Conservation (phyloP, 2,329 filamentous ascomycete species). For the Xylariaceae sp. region DNA sequence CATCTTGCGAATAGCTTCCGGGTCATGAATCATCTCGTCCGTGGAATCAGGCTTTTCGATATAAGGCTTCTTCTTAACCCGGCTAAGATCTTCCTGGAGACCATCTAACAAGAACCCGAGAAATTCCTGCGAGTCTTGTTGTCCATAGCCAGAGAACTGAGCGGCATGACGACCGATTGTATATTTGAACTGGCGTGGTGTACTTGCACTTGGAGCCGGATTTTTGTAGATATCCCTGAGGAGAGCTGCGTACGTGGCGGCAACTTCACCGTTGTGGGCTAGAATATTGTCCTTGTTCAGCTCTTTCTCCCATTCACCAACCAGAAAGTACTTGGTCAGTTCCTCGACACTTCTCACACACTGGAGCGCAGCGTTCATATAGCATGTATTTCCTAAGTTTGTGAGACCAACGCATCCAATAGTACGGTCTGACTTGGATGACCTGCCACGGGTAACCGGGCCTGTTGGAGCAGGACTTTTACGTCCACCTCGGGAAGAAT, state of each 20-base stretch:
- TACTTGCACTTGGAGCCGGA: constrained; percentile 62
- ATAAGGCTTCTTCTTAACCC: constrained; percentile 93
- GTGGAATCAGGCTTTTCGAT: constrained; percentile 97
- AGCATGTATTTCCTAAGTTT: constrained; percentile 96
- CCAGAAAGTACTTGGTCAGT: constrained; percentile 85
- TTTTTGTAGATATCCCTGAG: constrained; percentile 77
- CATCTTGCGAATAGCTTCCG: constrained; percentile 75
- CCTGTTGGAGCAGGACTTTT: constrained; percentile 64
- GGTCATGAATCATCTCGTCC: constrained; percentile 88
- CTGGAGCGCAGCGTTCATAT: constrained; percentile 97
- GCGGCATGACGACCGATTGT: constrained; percentile 78
- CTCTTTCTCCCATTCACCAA: constrained; percentile 70
- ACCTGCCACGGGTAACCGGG: constrained; percentile 67
- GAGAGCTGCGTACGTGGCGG: constrained; percentile 76
- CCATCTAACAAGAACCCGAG: constrained; percentile 92
- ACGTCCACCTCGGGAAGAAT: constrained; percentile 58
- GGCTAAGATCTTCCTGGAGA: constrained; percentile 90
- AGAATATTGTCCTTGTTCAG: constrained; percentile 84
- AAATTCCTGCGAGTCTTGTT: constrained; percentile 98
- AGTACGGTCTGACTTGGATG: constrained; percentile 65
- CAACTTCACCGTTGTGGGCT: constrained; percentile 81
- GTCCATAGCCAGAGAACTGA: constrained; percentile 88
- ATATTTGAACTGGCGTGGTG: constrained; percentile 78
- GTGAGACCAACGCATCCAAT: constrained; percentile 77
- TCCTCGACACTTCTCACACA: constrained; percentile 93